Conservation (phyloP, 1,284 basidiomycete species). For the Ceratorhiza oryzae-sativae region DNA sequence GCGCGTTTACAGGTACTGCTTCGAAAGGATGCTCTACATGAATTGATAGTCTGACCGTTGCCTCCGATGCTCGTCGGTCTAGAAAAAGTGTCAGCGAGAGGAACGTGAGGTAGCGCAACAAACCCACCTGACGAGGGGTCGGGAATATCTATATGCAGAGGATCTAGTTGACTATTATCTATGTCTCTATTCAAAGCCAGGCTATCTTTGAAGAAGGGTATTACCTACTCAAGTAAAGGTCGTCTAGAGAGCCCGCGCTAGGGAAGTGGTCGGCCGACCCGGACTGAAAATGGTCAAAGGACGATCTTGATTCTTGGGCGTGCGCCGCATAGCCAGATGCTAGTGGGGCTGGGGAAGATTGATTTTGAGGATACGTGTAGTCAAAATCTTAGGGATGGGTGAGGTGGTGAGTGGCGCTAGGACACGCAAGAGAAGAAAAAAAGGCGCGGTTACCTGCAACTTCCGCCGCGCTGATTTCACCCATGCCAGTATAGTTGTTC, state of each 20-base stretch:
- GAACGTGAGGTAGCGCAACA: too few relatives aligned
- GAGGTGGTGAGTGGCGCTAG: not conserved
- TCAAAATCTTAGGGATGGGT: not conserved
- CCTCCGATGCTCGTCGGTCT: constrained; percentile 1
- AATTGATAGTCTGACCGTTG: not conserved
- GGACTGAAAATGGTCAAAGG: not conserved
- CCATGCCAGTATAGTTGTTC: not conserved
- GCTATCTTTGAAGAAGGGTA: too few relatives aligned
- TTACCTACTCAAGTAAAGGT: not conserved
- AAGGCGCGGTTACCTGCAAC: not conserved
- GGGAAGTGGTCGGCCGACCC: not conserved
- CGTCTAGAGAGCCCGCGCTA: not conserved
- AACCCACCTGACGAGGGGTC: not conserved
- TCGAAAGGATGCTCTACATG: not conserved
- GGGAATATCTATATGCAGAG: not conserved
- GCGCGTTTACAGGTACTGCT: not conserved
- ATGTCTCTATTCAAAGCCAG: not conserved
- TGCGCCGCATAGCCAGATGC: not conserved
- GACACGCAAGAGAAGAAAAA: not conserved
- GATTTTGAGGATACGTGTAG: not conserved
- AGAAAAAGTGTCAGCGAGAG: not conserved
- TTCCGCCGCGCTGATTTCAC: not conserved
- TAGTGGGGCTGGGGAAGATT: not conserved
- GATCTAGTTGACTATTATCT: not conserved
- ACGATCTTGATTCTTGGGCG: not conserved